Base-by-base conservation (phyloP, 2,329 filamentous ascomycete species). In the Fusarium multiceps region DNA sequence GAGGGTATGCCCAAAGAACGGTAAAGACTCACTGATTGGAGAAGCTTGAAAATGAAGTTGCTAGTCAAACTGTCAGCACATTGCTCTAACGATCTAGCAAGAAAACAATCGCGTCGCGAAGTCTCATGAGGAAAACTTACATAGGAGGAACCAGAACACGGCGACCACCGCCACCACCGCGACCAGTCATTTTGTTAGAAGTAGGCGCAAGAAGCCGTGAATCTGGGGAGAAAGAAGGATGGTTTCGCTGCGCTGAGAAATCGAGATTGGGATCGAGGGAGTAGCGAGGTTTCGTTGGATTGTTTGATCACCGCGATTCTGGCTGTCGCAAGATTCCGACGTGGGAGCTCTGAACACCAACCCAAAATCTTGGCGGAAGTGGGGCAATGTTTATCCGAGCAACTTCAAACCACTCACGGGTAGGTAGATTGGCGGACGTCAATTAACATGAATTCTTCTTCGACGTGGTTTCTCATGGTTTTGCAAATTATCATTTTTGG, bases 21-120 rank as follows among this genome's bases (percentile, higher is more conserved):
- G 27, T 42, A 7, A 46, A 43, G 30, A 81, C 80, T 80, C 66
- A 82, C 80, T 47, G 82, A 83, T 76, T 90, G 94, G 12, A 98
- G 88, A 41, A 98, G 91, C 86, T 96, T 97, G 89, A 84, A 84
- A 68, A 84, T 83, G 72, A 82, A 81, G 75, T 84, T 83, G 84
- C 80, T 82, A 23, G 18, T 37, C 20, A 32, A 13, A 30, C 12
- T 5, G 57, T 80, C 66, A 80, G 74, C 69, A 46, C 18, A 55
- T 45, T 37, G 37, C 13, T 14, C 12, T n/a, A 37, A 28, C 18
- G 11, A 27, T 27, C 37, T 25, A 25, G 18, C n/a, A 40, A 55
- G 27, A 50, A 37, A 60, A 41, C 54, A 59, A 63, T 72, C 68
- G 68, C 68, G 60, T 72, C 56, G 63, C 47, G 23, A 45, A 13